Evolutionary conservation across 352 stramenopile species (phyloP).

Genomic region (Phytophthora pini): DNA sequence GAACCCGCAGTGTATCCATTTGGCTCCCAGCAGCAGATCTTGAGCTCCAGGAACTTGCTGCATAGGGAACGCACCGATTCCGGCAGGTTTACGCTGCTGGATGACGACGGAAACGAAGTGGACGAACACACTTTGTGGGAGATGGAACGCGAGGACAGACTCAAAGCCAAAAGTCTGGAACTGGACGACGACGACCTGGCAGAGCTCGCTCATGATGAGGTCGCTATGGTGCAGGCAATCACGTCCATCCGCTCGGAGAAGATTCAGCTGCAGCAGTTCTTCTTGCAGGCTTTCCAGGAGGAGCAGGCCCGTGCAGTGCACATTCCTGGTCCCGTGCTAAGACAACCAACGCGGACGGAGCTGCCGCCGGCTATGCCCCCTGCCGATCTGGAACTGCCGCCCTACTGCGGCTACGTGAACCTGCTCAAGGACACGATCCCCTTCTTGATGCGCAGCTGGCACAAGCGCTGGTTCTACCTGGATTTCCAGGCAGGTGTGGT

Average conservation of each 20-base stretch:
- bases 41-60: conserved; percentile 44
- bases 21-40: conserved; percentile 37
- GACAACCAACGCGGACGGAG: conserved; percentile 39
- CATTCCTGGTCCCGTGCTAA: conserved; percentile 26
- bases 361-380: conserved; percentile 38
- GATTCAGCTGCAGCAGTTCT: conserved; percentile 63
- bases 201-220: conserved; percentile 65
- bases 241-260: conserved; percentile 70
- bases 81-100: conserved; percentile 61
- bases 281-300: conserved; percentile 59
- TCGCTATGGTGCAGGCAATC: conserved; percentile 58
- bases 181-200: conserved; percentile 71
- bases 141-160: conserved; percentile 49
- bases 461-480: conserved; percentile 85
- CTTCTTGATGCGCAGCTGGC: conserved; percentile 78
- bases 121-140: conserved; percentile 64
- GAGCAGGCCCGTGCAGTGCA: conserved; percentile 43
- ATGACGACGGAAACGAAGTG: conserved; percentile 73
- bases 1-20: conserved; percentile 48
- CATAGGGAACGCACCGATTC: conserved; percentile 37
- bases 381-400: conserved; percentile 56
- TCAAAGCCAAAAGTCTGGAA: conserved; percentile 62
- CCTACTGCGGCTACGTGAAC: conserved; percentile 81
- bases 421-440: conserved; percentile 80
- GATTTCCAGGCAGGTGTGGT: conserved; percentile 77